Base-by-base conservation (phyloP, 345 rosid species). In the Citrus australasica region DNA sequence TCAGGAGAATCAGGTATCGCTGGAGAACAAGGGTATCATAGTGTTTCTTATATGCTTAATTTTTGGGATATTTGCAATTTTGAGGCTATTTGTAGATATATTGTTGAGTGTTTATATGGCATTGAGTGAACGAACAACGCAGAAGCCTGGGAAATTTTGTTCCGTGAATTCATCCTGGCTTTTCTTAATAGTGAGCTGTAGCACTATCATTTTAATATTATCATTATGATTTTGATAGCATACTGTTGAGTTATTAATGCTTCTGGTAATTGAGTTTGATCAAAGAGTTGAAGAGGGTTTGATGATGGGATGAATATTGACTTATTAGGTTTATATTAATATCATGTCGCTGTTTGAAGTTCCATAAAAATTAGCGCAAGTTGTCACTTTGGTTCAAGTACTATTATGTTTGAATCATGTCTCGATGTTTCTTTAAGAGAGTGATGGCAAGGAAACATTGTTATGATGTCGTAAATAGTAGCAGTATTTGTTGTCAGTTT, bases 1-100 rank as follows among this genome's bases (percentile, higher is more conserved):
- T 76, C 64, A 14, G 79, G 80, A 82, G 71, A 87, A 86, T 81
- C 88, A 92, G 60, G 82, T 42, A 42, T 90, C 86, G 9, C 83
- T 94, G 90, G 98, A 94, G 89, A 92, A 89, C 61, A 92, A 94
- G 91, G 91, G 91, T n/a, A 82, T 92, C 25, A 73, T 81, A 42
- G 89, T 94, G 66, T 94, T 94, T 82, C 71, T 90, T 6, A 76
- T 87, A 67, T 89, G 96, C 78, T 66, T 91, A 51, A 75, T 78
- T 46, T 90, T 97, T 74, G 96, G 94, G 60, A 69, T 76, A 9
- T 58, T 89, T 0, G 97, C 96, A 22, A 71, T 90, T 21, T 55
- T 82, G 76, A 87, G 88, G 86, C 72, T 90, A 58, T 40, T 84
- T 4, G 71, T 88, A 81, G 93, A 90, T 83, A 79, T 83, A 60